phyloP scores from a whole-genome alignment of 345 rosid genomes.

The Citrus sp. region DNA sequence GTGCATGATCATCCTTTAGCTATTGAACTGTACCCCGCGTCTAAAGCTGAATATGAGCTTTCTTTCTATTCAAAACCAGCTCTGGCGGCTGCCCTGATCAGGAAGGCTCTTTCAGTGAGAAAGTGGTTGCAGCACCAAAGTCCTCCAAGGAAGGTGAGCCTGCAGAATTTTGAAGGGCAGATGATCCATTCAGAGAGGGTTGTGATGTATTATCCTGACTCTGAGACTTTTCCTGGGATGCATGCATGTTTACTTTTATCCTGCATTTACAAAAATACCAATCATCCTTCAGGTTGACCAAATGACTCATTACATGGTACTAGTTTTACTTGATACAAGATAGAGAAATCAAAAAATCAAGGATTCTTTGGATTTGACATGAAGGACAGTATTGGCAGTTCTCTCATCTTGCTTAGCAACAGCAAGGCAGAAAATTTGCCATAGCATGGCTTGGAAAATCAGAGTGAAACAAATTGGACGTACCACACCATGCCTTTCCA shows the following conservation, averaged over 20 bases:
- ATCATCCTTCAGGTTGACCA: not conserved
- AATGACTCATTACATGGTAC: not conserved
- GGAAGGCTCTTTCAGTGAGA: slow-evolving; percentile 1
- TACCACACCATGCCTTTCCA: not conserved
- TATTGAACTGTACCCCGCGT: too few relatives aligned
- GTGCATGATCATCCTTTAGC: too few relatives aligned
- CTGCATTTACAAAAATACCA: slow-evolving; percentile 37
- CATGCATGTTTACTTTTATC: slow-evolving; percentile 81
- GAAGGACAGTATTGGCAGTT: not conserved
- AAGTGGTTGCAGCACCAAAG: slow-evolving; percentile 16
- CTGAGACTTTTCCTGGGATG: slow-evolving; percentile 45
- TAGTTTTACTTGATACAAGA: not conserved
- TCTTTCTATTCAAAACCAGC: too few relatives aligned
- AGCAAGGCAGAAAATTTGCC: not conserved
- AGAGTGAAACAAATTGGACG: not conserved
- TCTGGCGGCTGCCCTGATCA: too few relatives aligned
- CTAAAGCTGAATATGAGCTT: too few relatives aligned
- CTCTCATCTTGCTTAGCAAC: slow-evolving; percentile 2
- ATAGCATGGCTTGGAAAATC: not conserved
- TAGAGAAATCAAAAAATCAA: not conserved
- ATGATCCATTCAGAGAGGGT: slow-evolving; percentile 27
- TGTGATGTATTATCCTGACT: slow-evolving; percentile 26
- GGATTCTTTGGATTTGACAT: not conserved
- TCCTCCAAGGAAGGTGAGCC: slow-evolving; percentile 1
- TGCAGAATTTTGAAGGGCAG: slow-evolving; percentile 9